phyloP scores from a whole-genome alignment of 495 filamentous ascomycete species.

The Xylaria sp. region DNA sequence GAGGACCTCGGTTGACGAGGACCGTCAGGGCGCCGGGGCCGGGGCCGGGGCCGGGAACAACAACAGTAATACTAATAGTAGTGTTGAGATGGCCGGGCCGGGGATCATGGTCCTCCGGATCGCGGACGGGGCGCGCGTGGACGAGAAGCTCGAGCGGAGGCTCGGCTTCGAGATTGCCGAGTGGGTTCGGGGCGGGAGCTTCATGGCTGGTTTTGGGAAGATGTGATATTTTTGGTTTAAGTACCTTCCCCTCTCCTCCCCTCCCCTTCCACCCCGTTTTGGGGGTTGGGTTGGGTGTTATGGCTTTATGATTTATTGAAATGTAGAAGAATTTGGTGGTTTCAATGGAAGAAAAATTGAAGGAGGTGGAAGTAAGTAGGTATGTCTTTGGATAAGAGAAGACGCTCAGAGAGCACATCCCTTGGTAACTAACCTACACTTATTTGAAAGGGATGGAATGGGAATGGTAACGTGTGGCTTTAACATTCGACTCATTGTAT shows the following conservation, averaged over 20 bases:
- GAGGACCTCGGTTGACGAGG: constrained; percentile 31
- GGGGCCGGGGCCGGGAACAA: constrained; percentile 35
- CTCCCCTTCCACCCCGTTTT: no score
- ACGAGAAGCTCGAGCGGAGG: constrained; percentile 71
- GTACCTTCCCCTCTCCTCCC: not conserved
- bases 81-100: constrained; percentile 59
- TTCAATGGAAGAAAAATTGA: not conserved
- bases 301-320: not conserved
- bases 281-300: not conserved
- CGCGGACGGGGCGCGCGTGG: constrained; percentile 53
- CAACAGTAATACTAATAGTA: no score
- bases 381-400: not conserved
- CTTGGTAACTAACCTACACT: not conserved
- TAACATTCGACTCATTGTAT: constrained; percentile 17
- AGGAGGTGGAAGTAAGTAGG: not conserved
- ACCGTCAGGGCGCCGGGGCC: not conserved
- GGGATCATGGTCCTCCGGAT: constrained; percentile 49
- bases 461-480: constrained; percentile 28
- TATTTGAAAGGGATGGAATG: not conserved
- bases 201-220: constrained; percentile 31
- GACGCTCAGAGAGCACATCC: not conserved
- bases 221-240: constrained; percentile 7
- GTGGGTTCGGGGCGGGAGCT: constrained; percentile 65
- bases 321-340: not conserved
- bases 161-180: constrained; percentile 86